Base-by-base conservation (phyloP, 2,329 filamentous ascomycete species). In the Didymella sp. region DNA sequence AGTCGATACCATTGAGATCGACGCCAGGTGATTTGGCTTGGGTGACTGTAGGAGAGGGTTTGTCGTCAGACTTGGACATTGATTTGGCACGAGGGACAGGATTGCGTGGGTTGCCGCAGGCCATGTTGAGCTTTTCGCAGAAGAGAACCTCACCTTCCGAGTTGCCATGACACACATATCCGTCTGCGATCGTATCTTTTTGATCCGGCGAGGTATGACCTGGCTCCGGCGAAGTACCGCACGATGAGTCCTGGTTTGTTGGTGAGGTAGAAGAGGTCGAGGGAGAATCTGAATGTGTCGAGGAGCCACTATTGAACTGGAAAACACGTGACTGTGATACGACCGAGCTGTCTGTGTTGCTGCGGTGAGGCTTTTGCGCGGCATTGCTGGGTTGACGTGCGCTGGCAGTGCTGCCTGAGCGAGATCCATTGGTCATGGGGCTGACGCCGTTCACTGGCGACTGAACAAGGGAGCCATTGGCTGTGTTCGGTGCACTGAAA, bases 171-270 rank as follows among this genome's bases (percentile, higher is more conserved):
- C 58, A 87, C 80, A 76, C 68, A 71, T 76, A 76, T 49, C 75
- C 75, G 61, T 77, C 72, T 46, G 67, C 60, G 35, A 73, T 72
- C 22, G 70, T 68, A 71, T 90, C 88, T 69, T 88, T 86, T 69
- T 89, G 90, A 1, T 86, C 88, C 2, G 87, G 90, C 15, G 89
- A 93, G 66, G 90, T 88, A 28, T 86, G 88, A 44, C 82, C 86
- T 1, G 90, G 88, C 73, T 93, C 90, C 1, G 90, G 90, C 2
- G 90, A 93, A 0, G 90, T 93, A 24, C 88, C 89, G 69, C 89
- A 92, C 12, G 86, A 84, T 1, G 83, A 84, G 42, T 81, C 82
- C 58, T 78, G 74, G 17, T 77, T 79, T 50, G 76, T 81, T 33
- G 82, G 80, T 30, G 81, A 84, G 30, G 77, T 76, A 12, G 82